phyloP scores from a whole-genome alignment of 192 early-diverging fungal genomes.

The Phlyctochytrium bullatum region DNA sequence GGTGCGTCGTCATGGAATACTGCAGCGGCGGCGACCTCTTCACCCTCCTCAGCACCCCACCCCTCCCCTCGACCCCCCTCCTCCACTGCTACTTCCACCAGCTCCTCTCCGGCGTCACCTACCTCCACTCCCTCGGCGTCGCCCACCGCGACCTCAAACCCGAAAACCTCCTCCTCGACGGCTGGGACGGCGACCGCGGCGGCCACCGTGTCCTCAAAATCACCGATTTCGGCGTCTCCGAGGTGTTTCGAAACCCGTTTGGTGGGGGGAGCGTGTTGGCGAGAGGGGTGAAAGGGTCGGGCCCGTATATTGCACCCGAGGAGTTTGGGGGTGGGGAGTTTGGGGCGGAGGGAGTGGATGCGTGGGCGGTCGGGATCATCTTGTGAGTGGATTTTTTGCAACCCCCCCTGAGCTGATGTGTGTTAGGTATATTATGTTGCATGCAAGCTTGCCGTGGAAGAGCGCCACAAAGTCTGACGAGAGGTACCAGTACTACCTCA shows the following conservation, averaged over 20 bases:
- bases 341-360: constrained; percentile 79
- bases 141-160: constrained; percentile 93
- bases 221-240: constrained; percentile 96
- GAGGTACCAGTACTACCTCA: too few species aligned
- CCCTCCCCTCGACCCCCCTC: too few species aligned
- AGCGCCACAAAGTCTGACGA: too few species aligned
- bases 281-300: constrained; percentile 87
- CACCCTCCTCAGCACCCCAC: constrained; percentile 8
- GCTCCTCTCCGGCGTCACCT: constrained; percentile 76
- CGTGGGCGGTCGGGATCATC: constrained; percentile 86
- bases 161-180: constrained; percentile 88
- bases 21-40: constrained; percentile 88
- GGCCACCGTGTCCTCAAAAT: constrained; percentile 78
- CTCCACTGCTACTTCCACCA: constrained; percentile 86
- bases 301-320: constrained; percentile 96
- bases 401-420: too few species aligned
- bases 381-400: constrained; percentile 75
- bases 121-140: constrained; percentile 88
- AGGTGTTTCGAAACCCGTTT: constrained; percentile 88
- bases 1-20: constrained; percentile 88
- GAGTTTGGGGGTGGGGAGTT: constrained; percentile 68
- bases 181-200: too few species aligned
- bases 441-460: too few species aligned
- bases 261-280: constrained; percentile 71
- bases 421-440: too few species aligned